Evolutionary conservation across 208 protist genomes (phyloP).

Genomic region (Leishmania braziliensis): DNA sequence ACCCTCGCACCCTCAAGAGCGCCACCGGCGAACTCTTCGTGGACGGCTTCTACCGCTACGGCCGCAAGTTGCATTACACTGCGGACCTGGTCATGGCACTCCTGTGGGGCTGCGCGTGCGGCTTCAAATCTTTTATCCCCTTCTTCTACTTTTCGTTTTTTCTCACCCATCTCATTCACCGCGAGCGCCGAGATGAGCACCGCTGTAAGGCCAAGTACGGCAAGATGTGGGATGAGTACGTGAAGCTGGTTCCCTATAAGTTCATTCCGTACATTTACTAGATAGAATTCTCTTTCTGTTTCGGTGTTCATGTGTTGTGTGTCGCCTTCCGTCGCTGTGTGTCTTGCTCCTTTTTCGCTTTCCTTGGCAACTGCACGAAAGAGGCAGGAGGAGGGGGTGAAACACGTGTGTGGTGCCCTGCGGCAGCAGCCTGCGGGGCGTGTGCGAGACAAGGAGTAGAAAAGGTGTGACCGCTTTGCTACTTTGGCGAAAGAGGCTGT

Average conservation of each 20-base stretch:
- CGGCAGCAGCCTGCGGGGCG: neutral
- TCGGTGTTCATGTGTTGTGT: neutral
- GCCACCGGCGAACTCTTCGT: conserved; percentile 87
- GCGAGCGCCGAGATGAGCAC: conserved; percentile 87
- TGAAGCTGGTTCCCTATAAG: conserved; percentile 90
- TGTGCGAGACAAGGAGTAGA: neutral
- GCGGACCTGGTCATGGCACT: conserved; percentile 93
- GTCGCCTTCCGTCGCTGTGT: neutral
- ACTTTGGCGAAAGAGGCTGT: neutral
- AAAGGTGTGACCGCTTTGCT: neutral
- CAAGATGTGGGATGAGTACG: conserved; percentile 95
- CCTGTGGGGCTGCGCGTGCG: conserved; percentile 91
- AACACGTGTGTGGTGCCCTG: neutral
- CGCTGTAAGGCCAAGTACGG: conserved; percentile 92
- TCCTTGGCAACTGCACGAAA: too few relatives aligned
- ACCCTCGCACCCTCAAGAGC: conserved; percentile 91
- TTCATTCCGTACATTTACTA: conserved; percentile 97
- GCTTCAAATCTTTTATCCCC: conserved; percentile 90
- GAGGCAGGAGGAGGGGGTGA: neutral
- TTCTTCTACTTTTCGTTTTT: conserved; percentile 97
- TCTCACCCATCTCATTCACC: conserved; percentile 87
- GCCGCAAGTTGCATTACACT: conserved; percentile 96
- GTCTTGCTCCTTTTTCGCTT: neutral
- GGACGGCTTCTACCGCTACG: conserved; percentile 93
- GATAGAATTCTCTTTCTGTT: neutral